Base-by-base conservation (phyloP, 257 asterid species). In the Cynanchum wilfordii region DNA sequence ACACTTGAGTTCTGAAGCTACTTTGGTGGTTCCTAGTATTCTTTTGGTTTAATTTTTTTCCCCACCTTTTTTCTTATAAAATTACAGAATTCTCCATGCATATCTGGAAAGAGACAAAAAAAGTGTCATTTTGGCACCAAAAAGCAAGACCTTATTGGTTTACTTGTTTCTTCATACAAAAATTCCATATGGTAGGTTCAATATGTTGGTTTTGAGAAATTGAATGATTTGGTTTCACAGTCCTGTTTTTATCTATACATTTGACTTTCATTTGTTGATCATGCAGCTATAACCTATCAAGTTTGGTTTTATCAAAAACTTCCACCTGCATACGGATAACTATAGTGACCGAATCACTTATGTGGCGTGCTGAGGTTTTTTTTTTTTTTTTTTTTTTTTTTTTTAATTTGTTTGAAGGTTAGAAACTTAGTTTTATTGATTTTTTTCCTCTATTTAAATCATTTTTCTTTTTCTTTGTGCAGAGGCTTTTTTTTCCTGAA, bases 401-500 rank as follows among this genome's bases (percentile, higher is more conserved):
- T 77, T 54, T 60, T 47, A 62, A 47, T 33, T 57, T 67, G 45
- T 3, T 72, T 77, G 66, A 74, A 76, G 66, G 75, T 73, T 73
- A 76, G 24, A 75, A 25, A 38, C 45, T 24, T 22, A 19, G 13
- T 20, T 24, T 62, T 22, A 30, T 27, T 2, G 36, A 42, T 72
- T 74, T 49, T 54, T 54, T 75, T 19, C 63, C 52, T 52, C 55
- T 51, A 33, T 63, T 25, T 11, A 29, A 44, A 45, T 64, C 45
- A 38, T 81, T 58, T 78, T 56, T 72, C 70, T 60, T 57, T 70
- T 71, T 54, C 72, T 76, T 75, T 74, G 45, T 80, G 73, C 86
- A 94, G 99, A 87, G 99, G 85, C 95, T 94, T 81, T 94, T 94
- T 94, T 87, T 94, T 94, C 84, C 90, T 91, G 75, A 94, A 91